Conservation (phyloP, 2,329 filamentous ascomycete genomes). For the Exophiala dermatitidis region DNA sequence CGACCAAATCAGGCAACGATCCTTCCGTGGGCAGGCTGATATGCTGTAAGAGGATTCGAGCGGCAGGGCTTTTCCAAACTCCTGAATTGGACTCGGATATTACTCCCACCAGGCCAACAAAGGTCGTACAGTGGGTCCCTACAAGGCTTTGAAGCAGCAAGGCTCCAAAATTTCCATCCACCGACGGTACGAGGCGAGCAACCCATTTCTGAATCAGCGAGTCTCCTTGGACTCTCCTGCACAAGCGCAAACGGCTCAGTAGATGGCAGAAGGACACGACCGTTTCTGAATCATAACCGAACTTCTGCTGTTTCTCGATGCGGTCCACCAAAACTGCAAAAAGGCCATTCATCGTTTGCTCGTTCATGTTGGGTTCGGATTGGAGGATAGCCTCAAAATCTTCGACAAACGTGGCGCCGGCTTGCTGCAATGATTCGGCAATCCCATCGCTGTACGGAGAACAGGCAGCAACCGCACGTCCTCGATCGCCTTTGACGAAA, state of each 20-base stretch:
- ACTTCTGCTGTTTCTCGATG: conserved; percentile 32
- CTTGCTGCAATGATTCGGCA: conserved; percentile 35
- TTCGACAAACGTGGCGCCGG: conserved; percentile 37
- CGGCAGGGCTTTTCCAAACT: conserved; percentile 16
- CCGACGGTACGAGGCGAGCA: conserved; percentile 32
- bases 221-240: conserved; percentile 41
- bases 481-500: conserved; percentile 38
- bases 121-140: conserved; percentile 40
- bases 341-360: conserved; percentile 37
- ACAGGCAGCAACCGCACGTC: conserved; percentile 38
- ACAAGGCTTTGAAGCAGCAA: conserved; percentile 37
- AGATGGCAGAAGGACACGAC: conserved; percentile 35
- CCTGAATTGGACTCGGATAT: conserved; percentile 9
- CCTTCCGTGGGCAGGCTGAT: conserved; percentile 23
- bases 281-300: conserved; percentile 29
- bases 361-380: conserved; percentile 42
- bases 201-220: conserved; percentile 39
- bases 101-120: conserved; percentile 34
- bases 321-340: conserved; percentile 38
- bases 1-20: conserved; percentile 1
- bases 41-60: conserved; percentile 30
- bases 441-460: conserved; percentile 45
- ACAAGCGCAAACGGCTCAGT: conserved; percentile 38
- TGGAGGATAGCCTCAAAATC: conserved; percentile 42
- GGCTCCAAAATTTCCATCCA: conserved; percentile 31